Evolutionary conservation across 1,284 basidiomycete species (phyloP), one percentile per base, ranked within the genome.

Genomic region (Anthracocystis walkeri): DNA sequence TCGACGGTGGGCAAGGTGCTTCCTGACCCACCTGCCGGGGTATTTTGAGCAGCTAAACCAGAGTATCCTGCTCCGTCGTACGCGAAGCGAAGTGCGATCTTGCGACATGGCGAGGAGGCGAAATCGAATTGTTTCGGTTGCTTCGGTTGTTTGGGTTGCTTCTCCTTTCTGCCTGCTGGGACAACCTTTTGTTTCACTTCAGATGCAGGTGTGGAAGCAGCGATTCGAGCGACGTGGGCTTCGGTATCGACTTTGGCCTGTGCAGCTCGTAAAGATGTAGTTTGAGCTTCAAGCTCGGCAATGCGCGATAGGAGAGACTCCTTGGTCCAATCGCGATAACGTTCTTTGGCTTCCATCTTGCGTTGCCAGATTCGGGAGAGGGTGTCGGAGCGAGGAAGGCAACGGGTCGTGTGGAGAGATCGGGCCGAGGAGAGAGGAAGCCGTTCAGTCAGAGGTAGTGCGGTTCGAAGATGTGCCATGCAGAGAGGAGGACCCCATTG

Each of bases 41-140:
- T 88, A 42, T 87, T 88, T 50, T 88, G 86, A 0, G 85, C 82
- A 1, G 95, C 94, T 42, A 99, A 89, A 8, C 97, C 96, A 46
- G 92, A 91, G 82, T 97, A 98, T 31, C 92, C 91, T 88, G 91
- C 93, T 7, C 97, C 97, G 55, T 94, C 91, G 85, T 98, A 99
- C 77, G 91, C 91, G 82, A 97, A 93, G 77, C 93, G 92, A 59
- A 97, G 87, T 0, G 95, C 95, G 65, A 98, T 93, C 86, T 97
- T 97, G 64, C 93, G 91, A 44, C 89, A 89, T 2, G 92, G 77
- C 25, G 93, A 89, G 2, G 88, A 85, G n/a, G 89, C 85, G 82
- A 94, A 92, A 75, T 91, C 86, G 84, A 92, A 91, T 11, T 58
- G 56, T 18, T 77, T 65, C 1, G 68, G 57, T 29, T 58, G 59